Percentiles rank a stretch among this genome's conserved stretches.
Conservation (phyloP, 2,329 filamentous ascomycete genomes). For the Grosmannia penicillata region DNA sequence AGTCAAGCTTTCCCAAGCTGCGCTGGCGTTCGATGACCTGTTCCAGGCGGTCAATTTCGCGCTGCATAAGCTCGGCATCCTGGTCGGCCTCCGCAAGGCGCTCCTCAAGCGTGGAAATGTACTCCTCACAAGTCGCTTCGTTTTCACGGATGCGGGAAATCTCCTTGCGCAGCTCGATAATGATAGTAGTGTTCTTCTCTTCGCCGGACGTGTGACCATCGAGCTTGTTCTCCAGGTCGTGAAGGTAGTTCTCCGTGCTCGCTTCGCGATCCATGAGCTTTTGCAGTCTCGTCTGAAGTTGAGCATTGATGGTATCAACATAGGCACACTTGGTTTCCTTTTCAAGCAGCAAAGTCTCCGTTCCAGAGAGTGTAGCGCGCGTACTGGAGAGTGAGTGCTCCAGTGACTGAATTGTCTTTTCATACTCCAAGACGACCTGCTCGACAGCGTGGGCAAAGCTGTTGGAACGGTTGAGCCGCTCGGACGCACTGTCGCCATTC, state of each 20-base stretch:
- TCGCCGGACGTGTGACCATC: slow-evolving; percentile 84
- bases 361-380: slow-evolving; percentile 64
- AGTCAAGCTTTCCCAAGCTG: slow-evolving; percentile 88
- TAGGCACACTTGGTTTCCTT: slow-evolving; percentile 91
- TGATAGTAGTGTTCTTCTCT: slow-evolving; percentile 77
- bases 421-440: slow-evolving; percentile 91
- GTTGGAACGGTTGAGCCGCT: slow-evolving; percentile 84
- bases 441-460: slow-evolving; percentile 94
- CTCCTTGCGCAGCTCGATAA: slow-evolving; percentile 81
- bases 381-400: slow-evolving; percentile 87
- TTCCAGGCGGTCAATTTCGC: slow-evolving; percentile 85
- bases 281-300: slow-evolving; percentile 79
- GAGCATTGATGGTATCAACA: slow-evolving; percentile 78
- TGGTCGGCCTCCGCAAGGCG: slow-evolving; percentile 90
- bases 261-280: slow-evolving; percentile 85
- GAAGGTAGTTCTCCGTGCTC: slow-evolving; percentile 83
- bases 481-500: slow-evolving; percentile 64
- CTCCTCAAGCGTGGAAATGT: slow-evolving; percentile 93
- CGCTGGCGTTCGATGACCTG: slow-evolving; percentile 91
- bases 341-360: slow-evolving; percentile 77
- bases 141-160: slow-evolving; percentile 77
- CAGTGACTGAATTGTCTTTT: slow-evolving; percentile 91
- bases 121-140: slow-evolving; percentile 82
- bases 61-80: slow-evolving; percentile 91
- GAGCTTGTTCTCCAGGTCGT: slow-evolving; percentile 79